Conservation (phyloP, 139 green algal genomes). For the Nannochloris sp. region DNA sequence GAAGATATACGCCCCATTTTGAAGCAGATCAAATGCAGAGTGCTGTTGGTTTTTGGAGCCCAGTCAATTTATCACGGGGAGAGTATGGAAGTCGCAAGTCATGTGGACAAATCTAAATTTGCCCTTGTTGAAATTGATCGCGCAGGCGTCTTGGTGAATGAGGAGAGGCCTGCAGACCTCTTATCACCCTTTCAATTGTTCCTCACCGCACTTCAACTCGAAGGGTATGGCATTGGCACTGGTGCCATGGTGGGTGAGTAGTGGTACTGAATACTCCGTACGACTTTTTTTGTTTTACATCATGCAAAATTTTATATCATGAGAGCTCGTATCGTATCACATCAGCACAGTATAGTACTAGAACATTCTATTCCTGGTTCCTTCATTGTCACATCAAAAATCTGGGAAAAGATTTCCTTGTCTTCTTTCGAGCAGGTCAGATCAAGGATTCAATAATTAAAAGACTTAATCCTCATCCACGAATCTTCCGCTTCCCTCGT, state of each 20-base stretch:
- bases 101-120: conserved; percentile 10
- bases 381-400: no score
- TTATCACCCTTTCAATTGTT: conserved; percentile 26
- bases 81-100: conserved; percentile 18
- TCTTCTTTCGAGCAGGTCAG: no score
- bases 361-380: no score
- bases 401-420: no score
- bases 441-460: not conserved
- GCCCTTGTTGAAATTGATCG: conserved; percentile 24
- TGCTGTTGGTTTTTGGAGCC: conserved; percentile 29
- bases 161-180: conserved; percentile 27
- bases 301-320: no score
- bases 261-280: no score
- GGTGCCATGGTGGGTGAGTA: no score
- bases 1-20: conserved; percentile 1
- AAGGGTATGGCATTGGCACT: conserved; percentile 13
- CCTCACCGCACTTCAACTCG: conserved; percentile 22
- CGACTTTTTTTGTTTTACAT: no score
- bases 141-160: conserved; percentile 16
- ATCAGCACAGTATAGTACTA: no score
- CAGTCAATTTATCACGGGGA: conserved; percentile 24
- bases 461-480: conserved; percentile 5
- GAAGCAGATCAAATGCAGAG: conserved; percentile 10
- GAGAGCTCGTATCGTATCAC: no score
- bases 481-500: conserved; percentile 39